Base-by-base conservation (phyloP, 129 eudicot genomes). In the Deinandra increscens region DNA sequence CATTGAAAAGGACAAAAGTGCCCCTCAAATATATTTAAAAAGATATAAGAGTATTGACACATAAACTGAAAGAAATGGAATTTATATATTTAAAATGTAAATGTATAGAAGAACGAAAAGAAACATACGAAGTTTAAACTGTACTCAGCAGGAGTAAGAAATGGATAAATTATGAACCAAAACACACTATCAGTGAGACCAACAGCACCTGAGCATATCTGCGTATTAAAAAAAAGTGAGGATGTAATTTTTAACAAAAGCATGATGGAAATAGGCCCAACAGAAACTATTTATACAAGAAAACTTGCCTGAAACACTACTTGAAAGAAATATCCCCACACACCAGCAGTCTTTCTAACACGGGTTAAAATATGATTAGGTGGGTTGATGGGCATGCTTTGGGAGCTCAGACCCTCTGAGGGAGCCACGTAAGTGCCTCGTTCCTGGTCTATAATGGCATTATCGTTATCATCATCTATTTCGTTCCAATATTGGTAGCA, bases 111-210 rank as follows among this genome's bases (percentile, higher is more conserved):
- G 31, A 68, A 50, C 14, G n/a, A 13, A 1, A 18, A 48, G 29
- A 50, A 7, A 84, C 99, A 83, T 90, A 94, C 99, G 10, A 94
- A 82, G 62, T 15, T 42, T 60, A 94, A 78, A 64, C 17, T 82
- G 83, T 73, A 82, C 56, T 73, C 82, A 5, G 77, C 49, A 64
- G 66, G 64, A 34, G 90, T 81, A 12, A 89, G 81, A 78, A 89
- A 93, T 41, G 97, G 93, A 77, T 85, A 89, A 45, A 94, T 68
- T 38, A 94, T 53, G 82, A 87, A 80, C 99, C 99, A 94, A 70
- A 81, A 94, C 60, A 89, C 89, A 29, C 64, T 45, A 70, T 94
- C 99, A 34, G 97, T 94, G 44, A 94, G 97, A 72, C 75, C 79
- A 58, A 85, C 96, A 50, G 99, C 96, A 15, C 99, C 99, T 66